A percentile compares a stretch with the other conserved stretches of the same genome.
phyloP scores from a whole-genome alignment of 257 asterid genomes.

The Ilex asprella region DNA sequence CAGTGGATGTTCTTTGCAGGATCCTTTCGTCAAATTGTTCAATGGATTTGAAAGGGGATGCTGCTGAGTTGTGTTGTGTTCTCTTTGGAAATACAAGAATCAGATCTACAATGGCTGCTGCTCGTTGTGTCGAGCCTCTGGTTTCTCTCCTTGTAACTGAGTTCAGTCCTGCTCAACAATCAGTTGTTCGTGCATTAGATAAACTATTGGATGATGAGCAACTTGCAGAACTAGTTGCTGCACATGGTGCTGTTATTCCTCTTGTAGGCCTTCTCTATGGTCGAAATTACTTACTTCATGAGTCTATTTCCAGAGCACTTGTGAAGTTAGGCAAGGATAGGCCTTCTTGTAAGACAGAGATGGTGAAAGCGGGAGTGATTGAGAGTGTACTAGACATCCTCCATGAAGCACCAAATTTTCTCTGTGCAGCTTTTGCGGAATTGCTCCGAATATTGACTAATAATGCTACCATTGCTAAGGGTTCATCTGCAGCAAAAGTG shows the following conservation, averaged over 20 bases:
- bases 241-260: slow-evolving; percentile 94
- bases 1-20: slow-evolving; percentile 81
- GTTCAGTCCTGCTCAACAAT: slow-evolving; percentile 74
- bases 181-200: slow-evolving; percentile 87
- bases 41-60: slow-evolving; percentile 93
- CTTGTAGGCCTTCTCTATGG: slow-evolving; percentile 92
- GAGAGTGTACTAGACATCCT: slow-evolving; percentile 79
- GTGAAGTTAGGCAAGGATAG: slow-evolving; percentile 96
- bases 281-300: slow-evolving; percentile 72
- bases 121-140: slow-evolving; percentile 90
- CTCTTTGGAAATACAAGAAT: slow-evolving; percentile 87
- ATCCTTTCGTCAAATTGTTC: slow-evolving; percentile 80
- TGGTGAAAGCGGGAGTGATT: slow-evolving; percentile 91
- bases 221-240: slow-evolving; percentile 93
- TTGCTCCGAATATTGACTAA: slow-evolving; percentile 90
- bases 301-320: slow-evolving; percentile 84
- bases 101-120: slow-evolving; percentile 90
- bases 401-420: slow-evolving; percentile 91
- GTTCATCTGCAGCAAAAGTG: slow-evolving; percentile 91
- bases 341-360: slow-evolving; percentile 92
- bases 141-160: slow-evolving; percentile 82
- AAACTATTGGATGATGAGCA: slow-evolving; percentile 89
- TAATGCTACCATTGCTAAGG: slow-evolving; percentile 93
- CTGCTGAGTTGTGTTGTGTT: slow-evolving; percentile 85
- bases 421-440: slow-evolving; percentile 90